Conservation (phyloP, 495 filamentous ascomycete species). For the Xylaria grammica region DNA sequence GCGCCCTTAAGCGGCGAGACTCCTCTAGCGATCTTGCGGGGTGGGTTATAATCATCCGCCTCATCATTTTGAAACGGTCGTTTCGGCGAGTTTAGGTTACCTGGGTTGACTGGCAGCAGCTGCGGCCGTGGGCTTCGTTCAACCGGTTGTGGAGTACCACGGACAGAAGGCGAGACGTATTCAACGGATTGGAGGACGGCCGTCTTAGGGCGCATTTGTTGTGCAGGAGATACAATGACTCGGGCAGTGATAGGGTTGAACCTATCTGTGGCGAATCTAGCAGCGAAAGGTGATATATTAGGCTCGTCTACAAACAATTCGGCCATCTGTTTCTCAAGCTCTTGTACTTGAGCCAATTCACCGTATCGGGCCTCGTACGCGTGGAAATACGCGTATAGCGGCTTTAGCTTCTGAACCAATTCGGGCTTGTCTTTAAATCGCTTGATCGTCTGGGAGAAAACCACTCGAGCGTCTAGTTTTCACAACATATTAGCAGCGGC, state of each 20-base stretch:
- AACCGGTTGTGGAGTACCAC: constrained; percentile 55
- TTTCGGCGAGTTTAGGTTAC: constrained; percentile 71
- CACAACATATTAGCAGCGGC: constrained; percentile 1
- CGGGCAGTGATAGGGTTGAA: constrained; percentile 72
- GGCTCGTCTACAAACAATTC: constrained; percentile 91
- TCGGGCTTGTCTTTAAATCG: constrained; percentile 76
- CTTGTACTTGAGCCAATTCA: constrained; percentile 84
- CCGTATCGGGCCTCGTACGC: constrained; percentile 94
- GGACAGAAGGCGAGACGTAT: constrained; percentile 49
- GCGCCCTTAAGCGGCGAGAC: constrained; percentile 82
- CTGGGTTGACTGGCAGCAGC: constrained; percentile 45
- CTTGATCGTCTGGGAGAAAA: constrained; percentile 90
- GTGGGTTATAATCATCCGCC: constrained; percentile 70
- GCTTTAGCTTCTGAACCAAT: constrained; percentile 73
- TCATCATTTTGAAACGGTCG: constrained; percentile 72
- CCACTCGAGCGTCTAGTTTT: constrained; percentile 91
- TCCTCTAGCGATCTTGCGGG: constrained; percentile 83
- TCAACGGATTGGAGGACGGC: constrained; percentile 57
- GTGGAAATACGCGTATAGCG: constrained; percentile 87
- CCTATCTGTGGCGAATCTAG: constrained; percentile 67
- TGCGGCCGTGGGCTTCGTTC: constrained; percentile 56
- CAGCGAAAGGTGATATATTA: constrained; percentile 72
- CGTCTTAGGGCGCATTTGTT: constrained; percentile 72
- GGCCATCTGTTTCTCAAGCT: constrained; percentile 88
- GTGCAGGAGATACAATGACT: constrained; percentile 79